Evolutionary conservation across 1,284 basidiomycete species (phyloP).

Genomic region (Leccinum griseonigrum): DNA sequence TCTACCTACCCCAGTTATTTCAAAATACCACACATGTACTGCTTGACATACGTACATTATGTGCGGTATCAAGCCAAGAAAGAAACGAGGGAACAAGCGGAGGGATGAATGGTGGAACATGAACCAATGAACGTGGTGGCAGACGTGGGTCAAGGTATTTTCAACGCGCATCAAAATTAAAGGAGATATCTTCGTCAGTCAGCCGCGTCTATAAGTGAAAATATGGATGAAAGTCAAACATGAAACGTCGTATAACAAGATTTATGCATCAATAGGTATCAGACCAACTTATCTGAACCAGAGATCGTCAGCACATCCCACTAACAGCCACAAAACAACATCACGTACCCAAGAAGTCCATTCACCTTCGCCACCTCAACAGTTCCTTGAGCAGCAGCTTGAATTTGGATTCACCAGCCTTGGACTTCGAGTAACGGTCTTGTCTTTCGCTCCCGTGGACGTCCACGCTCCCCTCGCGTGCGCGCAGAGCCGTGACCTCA

Average conservation of each 20-base stretch:
- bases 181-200: neutral
- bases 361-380: conserved; percentile 16
- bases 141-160: neutral
- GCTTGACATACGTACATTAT: neutral
- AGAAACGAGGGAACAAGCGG: neutral
- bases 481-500: conserved; percentile 1
- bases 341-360: conserved; percentile 1
- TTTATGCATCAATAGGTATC: neutral
- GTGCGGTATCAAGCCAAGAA: neutral
- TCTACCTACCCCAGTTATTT: neutral
- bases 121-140: neutral
- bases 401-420: conserved; percentile 10
- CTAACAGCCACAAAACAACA: neutral
- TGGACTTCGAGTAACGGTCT: conserved; percentile 1
- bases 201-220: neutral
- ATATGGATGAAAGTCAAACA: neutral
- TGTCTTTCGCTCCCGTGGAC: neutral
- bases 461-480: conserved; percentile 4
- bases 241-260: neutral
- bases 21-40: neutral
- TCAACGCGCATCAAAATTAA: neutral
- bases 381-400: conserved; percentile 19
- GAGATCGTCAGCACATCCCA: neutral
- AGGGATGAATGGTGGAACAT: neutral
- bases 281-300: neutral